phyloP scores from a whole-genome alignment of 2,329 filamentous ascomycete genomes.

The Colletotrichum caudatum region DNA sequence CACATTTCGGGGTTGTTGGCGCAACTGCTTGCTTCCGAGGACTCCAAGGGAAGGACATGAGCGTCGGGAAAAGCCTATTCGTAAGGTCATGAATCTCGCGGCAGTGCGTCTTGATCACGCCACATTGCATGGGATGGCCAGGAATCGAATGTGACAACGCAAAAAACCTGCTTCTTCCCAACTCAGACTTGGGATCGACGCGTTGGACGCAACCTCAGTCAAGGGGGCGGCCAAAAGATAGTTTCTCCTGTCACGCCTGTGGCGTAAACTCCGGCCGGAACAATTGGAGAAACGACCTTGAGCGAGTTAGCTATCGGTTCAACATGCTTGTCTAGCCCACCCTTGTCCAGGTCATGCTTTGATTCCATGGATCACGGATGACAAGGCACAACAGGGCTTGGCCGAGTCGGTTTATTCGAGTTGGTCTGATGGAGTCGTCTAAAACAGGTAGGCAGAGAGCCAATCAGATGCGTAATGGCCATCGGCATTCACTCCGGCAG shows the following conservation, averaged over 20 bases:
- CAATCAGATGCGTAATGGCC: background rate
- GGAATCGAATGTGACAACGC: background rate
- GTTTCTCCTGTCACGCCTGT: background rate
- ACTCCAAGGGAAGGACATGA: background rate
- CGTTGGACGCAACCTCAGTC: too few relatives aligned
- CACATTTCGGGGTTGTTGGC: too few relatives aligned
- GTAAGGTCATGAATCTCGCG: background rate
- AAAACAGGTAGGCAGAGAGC: too few relatives aligned
- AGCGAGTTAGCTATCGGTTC: constrained; percentile 20
- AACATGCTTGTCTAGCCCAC: background rate
- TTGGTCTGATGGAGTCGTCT: too few relatives aligned
- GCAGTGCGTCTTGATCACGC: background rate
- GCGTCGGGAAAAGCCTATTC: background rate
- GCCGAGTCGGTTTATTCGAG: background rate
- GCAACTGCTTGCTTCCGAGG: too few relatives aligned
- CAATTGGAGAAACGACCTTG: too few relatives aligned
- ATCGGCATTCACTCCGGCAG: background rate
- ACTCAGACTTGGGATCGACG: background rate
- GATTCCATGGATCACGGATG: constrained; percentile 14
- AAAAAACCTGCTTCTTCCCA: background rate
- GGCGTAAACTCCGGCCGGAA: background rate
- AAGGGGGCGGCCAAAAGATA: background rate
- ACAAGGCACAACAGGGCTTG: background rate
- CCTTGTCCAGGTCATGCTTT: too few relatives aligned
- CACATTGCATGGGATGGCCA: constrained; percentile 6